These are phyloP conservation scores for Paspalum notatum DNA, from an alignment of 176 grass and related monocot species.

Conservation along the genomic window DNA sequence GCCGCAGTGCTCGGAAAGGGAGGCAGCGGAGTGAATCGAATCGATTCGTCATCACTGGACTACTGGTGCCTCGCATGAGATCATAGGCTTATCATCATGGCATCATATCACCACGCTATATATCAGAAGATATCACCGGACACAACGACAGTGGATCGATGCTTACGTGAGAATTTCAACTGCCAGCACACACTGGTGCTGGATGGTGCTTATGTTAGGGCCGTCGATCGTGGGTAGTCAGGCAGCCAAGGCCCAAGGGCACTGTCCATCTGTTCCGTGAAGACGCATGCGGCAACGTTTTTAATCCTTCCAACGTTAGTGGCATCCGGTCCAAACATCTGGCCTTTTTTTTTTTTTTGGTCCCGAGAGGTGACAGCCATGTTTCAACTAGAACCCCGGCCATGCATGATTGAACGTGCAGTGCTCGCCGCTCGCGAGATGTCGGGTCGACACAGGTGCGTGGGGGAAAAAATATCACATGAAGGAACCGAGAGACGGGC, in stretches of 20 bases:
- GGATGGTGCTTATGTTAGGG: no score
- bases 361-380: not conserved
- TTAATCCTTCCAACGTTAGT: not conserved
- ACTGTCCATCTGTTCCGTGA: not conserved
- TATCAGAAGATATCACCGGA: not conserved
- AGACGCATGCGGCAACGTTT: not conserved
- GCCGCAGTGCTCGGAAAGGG: not conserved
- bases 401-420: not conserved
- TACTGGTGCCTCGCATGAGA: not conserved
- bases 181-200: not conserved
- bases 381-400: not conserved
- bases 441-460: not conserved
- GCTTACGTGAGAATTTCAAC: not conserved
- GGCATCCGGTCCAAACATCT: not conserved
- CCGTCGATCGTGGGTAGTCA: no score
- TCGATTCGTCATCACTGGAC: not conserved
- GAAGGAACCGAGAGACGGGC: constrained; percentile 1
- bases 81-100: not conserved
- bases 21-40: not conserved
- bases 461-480: not conserved
- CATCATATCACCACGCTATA: no score
- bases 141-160: not conserved
- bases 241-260: no score
- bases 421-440: not conserved
- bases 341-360: not conserved